phyloP scores from a whole-genome alignment of 139 green algal genomes.

The Pycnococcus provasolii region DNA sequence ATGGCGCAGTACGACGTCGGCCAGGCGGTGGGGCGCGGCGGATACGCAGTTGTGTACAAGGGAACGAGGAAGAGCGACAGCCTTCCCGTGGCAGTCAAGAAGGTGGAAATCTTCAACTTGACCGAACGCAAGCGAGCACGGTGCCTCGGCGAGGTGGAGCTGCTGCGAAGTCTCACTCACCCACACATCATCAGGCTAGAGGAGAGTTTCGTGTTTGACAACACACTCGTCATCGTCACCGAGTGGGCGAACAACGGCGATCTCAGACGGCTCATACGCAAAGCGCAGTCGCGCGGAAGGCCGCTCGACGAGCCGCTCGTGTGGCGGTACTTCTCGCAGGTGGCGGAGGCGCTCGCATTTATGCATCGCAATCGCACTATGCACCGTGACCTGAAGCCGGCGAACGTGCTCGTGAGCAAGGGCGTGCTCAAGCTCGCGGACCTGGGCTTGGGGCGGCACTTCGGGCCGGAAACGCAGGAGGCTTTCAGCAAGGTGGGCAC shows the following conservation, averaged over 20 bases:
- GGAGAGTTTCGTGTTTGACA: conserved; percentile 25
- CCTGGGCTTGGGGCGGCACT: conserved; percentile 12
- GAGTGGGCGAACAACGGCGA: conserved; percentile 17
- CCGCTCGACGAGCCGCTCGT: conserved; percentile 5
- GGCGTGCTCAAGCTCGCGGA: conserved; percentile 26
- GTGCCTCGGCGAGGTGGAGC: conserved; percentile 23
- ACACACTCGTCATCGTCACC: conserved; percentile 24
- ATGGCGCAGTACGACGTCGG: conserved; percentile 15
- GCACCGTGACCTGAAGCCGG: conserved; percentile 31
- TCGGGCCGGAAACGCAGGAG: conserved; percentile 10
- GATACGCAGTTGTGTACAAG: conserved; percentile 15
- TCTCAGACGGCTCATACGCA: conserved; percentile 13
- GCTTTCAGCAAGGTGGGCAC: conserved; percentile 25
- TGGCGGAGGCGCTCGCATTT: conserved; percentile 8
- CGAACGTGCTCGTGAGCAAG: conserved; percentile 26
- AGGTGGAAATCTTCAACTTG: conserved; percentile 13
- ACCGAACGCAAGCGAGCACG: conserved; percentile 8
- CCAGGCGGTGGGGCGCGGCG: conserved; percentile 3
- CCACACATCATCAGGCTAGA: conserved; percentile 20
- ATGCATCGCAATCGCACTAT: conserved; percentile 19
- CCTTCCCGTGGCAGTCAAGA: conserved; percentile 14
- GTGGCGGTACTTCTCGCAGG: conserved; percentile 9
- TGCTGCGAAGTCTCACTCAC: conserved; percentile 13
- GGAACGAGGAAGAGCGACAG: conserved; percentile 1
- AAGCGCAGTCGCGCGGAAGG: not conserved